Evolutionary conservation across 768 basidiomycete genomes (phyloP).

Genomic region (Podaxis rugospora): DNA sequence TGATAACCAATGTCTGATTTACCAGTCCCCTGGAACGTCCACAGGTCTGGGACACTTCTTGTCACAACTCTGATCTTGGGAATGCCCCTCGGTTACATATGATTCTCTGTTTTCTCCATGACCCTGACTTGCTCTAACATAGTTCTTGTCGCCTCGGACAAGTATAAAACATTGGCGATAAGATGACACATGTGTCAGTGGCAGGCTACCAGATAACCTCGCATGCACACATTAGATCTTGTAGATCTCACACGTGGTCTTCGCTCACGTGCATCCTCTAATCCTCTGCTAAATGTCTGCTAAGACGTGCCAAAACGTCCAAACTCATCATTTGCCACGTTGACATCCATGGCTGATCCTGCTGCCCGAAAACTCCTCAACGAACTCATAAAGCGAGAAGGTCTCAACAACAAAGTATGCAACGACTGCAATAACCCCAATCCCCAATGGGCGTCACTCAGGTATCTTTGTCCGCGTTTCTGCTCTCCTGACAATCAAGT

Average conservation of each 20-base stretch:
- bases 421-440: constrained; percentile 85
- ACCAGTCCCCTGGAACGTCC: background rate
- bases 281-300: background rate
- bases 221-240: background rate
- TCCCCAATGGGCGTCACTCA: constrained; percentile 91
- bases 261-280: background rate
- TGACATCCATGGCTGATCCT: constrained; percentile 44
- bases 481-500: constrained; percentile 10
- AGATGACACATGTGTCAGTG: background rate
- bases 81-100: background rate
- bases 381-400: constrained; percentile 69
- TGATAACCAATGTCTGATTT: background rate
- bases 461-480: constrained; percentile 34
- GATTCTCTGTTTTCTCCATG: background rate
- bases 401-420: constrained; percentile 72
- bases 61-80: too few species aligned
- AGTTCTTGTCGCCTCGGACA: background rate
- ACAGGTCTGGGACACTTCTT: background rate
- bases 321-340: background rate
- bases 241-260: background rate
- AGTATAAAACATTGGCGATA: background rate
- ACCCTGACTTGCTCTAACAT: background rate
- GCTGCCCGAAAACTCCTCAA: constrained; percentile 68
- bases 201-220: background rate
- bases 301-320: too few species aligned